These are phyloP conservation scores for Lasiodiplodia citricola DNA, from an alignment of 2,329 filamentous ascomycete genomes.

Conservation along the genomic window DNA sequence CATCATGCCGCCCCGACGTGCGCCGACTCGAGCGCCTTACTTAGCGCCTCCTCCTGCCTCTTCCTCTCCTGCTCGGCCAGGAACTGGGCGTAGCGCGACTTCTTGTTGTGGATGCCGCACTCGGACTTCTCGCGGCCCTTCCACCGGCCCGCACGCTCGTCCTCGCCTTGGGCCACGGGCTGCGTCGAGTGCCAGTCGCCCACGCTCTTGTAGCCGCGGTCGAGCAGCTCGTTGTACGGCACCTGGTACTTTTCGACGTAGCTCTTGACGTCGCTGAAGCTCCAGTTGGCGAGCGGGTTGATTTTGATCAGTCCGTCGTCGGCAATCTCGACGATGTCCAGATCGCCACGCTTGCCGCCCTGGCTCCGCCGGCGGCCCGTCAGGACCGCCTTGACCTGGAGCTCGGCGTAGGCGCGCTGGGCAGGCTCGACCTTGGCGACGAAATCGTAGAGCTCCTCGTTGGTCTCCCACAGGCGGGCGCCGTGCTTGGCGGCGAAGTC, in stretches of 20 bases:
- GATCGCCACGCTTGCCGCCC: conserved; percentile 86
- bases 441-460: conserved; percentile 93
- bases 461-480: conserved; percentile 79
- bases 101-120: conserved; percentile 98
- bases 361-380: conserved; percentile 92
- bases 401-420: conserved; percentile 84
- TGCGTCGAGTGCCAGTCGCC: conserved; percentile 98
- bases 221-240: conserved; percentile 90
- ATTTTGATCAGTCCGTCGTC: conserved; percentile 93
- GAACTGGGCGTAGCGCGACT: conserved; percentile 89
- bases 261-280: conserved; percentile 83
- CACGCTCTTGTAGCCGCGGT: conserved; percentile 95
- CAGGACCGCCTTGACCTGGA: conserved; percentile 86
- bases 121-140: conserved; percentile 96
- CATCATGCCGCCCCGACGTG: conserved; percentile 21
- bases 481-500: conserved; percentile 87
- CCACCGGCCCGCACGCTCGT: conserved; percentile 95
- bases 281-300: conserved; percentile 96
- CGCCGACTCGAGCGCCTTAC: conserved; percentile 25
- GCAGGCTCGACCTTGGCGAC: conserved; percentile 97
- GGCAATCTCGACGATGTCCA: conserved; percentile 92
- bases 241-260: conserved; percentile 88
- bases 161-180: conserved; percentile 87
- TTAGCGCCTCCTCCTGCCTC: conserved; percentile 40
- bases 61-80: conserved; percentile 75